A percentile compares a stretch with the other conserved stretches of the same genome.
These are phyloP conservation scores for Ascoidea tarda DNA, from an alignment of 805 yeast genomes.

Conservation along the genomic window DNA sequence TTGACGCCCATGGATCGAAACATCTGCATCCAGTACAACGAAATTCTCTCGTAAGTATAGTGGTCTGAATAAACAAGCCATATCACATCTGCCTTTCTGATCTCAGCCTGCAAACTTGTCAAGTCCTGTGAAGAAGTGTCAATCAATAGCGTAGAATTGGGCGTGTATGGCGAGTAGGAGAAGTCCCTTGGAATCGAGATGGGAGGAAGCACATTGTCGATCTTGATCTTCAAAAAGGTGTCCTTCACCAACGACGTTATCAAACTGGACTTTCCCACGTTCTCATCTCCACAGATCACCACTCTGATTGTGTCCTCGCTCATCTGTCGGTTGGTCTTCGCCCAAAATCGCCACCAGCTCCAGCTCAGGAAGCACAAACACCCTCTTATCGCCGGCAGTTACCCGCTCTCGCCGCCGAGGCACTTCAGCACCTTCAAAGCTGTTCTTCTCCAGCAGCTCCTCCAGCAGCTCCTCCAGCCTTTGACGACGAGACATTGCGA, in stretches of 20 bases:
- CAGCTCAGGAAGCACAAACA: too few relatives aligned
- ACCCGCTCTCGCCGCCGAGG: not conserved
- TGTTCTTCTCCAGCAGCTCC: too few relatives aligned
- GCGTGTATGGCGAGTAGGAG: conserved; percentile 42
- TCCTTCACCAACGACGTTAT: conserved; percentile 76
- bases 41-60: conserved; percentile 83
- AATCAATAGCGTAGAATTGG: conserved; percentile 53
- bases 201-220: conserved; percentile 72
- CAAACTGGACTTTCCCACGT: conserved; percentile 70
- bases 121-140: conserved; percentile 71
- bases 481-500: too few relatives aligned
- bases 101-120: conserved; percentile 46
- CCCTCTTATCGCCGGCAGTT: too few relatives aligned
- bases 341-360: too few relatives aligned
- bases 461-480: too few relatives aligned
- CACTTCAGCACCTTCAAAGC: not conserved
- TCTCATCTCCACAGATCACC: conserved; percentile 90
- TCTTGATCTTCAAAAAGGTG: conserved; percentile 49
- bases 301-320: conserved; percentile 49
- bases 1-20: conserved; percentile 90
- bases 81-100: conserved; percentile 77
- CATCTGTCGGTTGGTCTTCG: conserved; percentile 12
- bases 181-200: conserved; percentile 70
- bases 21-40: conserved; percentile 90
- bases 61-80: conserved; percentile 94